Evolutionary conservation across 805 yeast genomes (phyloP), one percentile per base, ranked within the genome.

Genomic region (Saccharomycopsis selenospora): DNA sequence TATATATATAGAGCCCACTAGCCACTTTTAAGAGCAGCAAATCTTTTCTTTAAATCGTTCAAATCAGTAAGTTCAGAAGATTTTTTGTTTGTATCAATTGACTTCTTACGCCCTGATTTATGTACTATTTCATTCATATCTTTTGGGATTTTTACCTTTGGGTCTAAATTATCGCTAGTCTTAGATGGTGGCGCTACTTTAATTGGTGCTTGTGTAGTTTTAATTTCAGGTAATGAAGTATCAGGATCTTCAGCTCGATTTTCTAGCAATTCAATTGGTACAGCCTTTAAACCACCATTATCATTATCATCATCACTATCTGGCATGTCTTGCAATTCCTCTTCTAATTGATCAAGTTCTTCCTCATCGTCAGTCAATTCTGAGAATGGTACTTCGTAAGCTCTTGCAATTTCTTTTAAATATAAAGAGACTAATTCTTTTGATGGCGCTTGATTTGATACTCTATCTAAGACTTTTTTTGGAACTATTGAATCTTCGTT

Each of bases 321-420:
- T 4, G 52, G 60, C 6, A 55, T 55, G 44, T 56, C 59, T 4
- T 27, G 17, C 7, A 47, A 48, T n/a, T 57, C 63, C 2, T 49
- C 56, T 3, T 54, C 64, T 3, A 57, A 58, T 2, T 50, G 62
- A 2, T 55, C 60, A 10, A 59, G 64, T 24, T 60, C 62, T 8
- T 61, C 59, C 8, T 55, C 56, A 5, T 59, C 63, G n/a, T 61
- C 60, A 18, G 53, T 55, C 49, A 79, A 61, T 11, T 79, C 82
- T 27, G 86, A 79, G 57, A 79, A 89, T 1, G 88, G 84, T 0
- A 81, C 93, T 20, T 74, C 72, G 59, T 89, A 88, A 0, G 95
- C 85, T 45, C 71, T 71, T 1, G 95, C 95, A 52, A 88, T 88
- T 59, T 88, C 96, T 47, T 75, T 68, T 53, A 89, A 67, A 58